Base-by-base conservation (phyloP, 352 stramenopile species). In the Globisporangium camurandrum region DNA sequence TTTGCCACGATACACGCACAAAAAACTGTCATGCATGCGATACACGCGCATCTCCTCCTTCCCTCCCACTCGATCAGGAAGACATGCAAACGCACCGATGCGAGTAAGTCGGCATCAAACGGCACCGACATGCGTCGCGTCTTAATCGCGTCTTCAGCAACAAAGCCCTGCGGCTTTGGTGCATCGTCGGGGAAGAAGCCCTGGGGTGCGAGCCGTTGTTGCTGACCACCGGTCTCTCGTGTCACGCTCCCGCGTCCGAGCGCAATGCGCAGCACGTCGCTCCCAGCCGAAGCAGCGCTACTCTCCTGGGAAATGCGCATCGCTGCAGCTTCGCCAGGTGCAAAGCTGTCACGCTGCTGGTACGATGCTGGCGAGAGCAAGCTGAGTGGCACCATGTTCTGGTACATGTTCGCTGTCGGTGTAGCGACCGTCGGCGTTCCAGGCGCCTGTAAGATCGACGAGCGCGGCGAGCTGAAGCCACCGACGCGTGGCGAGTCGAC, bases 351-450 rank as follows among this genome's bases (percentile, higher is more conserved):
- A 22, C 78, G 67, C 54, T 94, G 84, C 37, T 94, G 84, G 27
- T 86, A 88, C 1, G 81, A 93, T 7, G 84, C 84, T 19, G 84
- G 84, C 14, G 84, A 94, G 9, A 94, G 51, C 1, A 90, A 52
- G 0, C 59, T 55, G 11, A 58, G 42, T 36, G 71, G 64, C 0
- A 78, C 47, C 48, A 77, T 75, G 12, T 49, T 75, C 7, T 56
- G 42, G 57, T 74, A 92, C 50, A 86, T 72, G 38, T 45, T 78
- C 17, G 67, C 57, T 9, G 66, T 69, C 17, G 75, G 75, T 0
- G 75, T 67, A 2, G 66, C 58, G 0, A 87, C 64, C 2, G 71
- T 43, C 38, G 84, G 84, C 16, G 84, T 94, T 14, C 79, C 77
- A 27, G 84, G 84, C 2, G 71, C 59, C 46, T 92, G 79, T 24